Percentiles rank a stretch among this genome's conserved stretches.
Conservation (phyloP, 2,329 filamentous ascomycete genomes). For the Alternaria sp. region DNA sequence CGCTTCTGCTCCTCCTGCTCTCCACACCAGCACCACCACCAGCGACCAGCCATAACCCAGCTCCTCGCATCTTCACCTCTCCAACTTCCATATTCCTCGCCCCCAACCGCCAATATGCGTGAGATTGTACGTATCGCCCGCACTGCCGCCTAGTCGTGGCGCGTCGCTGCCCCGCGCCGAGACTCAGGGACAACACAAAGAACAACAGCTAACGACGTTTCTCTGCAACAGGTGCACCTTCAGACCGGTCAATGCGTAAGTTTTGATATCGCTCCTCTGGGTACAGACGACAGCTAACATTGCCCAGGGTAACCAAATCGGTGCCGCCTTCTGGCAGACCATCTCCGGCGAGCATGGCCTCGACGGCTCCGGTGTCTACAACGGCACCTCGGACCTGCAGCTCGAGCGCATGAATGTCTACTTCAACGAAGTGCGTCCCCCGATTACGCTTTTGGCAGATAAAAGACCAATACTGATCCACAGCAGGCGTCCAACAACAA, state of each 20-base stretch:
- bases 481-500: constrained; percentile 91
- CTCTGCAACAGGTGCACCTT: constrained; percentile 83
- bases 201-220: constrained; percentile 63
- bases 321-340: constrained; percentile 95
- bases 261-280: constrained; percentile 31
- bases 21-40: constrained; percentile 42
- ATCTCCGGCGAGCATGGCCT: constrained; percentile 82
- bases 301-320: constrained; percentile 98
- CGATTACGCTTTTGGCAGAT: constrained; percentile 9
- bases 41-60: constrained; percentile 35
- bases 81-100: constrained; percentile 29
- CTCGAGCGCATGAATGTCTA: constrained; percentile 99
- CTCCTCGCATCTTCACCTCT: constrained; percentile 41
- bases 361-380: constrained; percentile 97
- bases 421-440: constrained; percentile 81
- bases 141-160: constrained; percentile 49
- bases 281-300: constrained; percentile 37
- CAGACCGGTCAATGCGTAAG: constrained; percentile 99
- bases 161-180: constrained; percentile 52
- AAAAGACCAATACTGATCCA: constrained; percentile 29
- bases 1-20: constrained; percentile 37
- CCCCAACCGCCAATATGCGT: constrained; percentile 62
- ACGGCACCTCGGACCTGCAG: constrained; percentile 97
- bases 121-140: constrained; percentile 66
- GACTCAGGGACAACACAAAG: constrained; percentile 48